These are phyloP conservation scores for Pisolithus tinctorius DNA, from an alignment of 768 basidiomycete species.

Conservation along the genomic window DNA sequence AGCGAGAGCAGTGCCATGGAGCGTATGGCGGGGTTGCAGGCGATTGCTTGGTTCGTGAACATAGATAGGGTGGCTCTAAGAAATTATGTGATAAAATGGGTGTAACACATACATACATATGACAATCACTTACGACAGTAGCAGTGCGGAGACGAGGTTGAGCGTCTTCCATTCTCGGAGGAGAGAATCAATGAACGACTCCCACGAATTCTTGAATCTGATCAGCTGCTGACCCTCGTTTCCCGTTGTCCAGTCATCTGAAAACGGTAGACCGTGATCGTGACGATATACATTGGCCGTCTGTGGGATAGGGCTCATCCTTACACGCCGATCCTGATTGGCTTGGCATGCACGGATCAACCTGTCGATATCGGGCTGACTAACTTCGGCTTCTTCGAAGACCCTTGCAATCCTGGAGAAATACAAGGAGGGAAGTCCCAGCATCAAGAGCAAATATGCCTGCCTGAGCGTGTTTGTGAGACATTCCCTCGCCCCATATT, in stretches of 20 bases:
- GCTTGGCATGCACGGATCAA: conserved; percentile 36
- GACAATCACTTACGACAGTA: conserved; percentile 36
- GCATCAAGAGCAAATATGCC: conserved; percentile 40
- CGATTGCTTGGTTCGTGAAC: conserved; percentile 49
- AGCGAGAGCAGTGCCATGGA: conserved; percentile 59
- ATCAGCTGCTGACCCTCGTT: conserved; percentile 56
- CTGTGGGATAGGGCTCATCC: conserved; percentile 24
- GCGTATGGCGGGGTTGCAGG: conserved; percentile 54
- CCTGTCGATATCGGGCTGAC: conserved; percentile 57
- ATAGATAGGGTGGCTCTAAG: conserved; percentile 61
- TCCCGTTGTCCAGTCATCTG: conserved; percentile 44
- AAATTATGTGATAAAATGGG: too few relatives aligned
- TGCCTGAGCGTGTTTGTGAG: conserved; percentile 34
- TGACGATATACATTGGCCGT: conserved; percentile 15
- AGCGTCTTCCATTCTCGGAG: conserved; percentile 70
- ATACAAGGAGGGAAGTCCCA: conserved; percentile 73
- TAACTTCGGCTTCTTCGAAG: too few relatives aligned
- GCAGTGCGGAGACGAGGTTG: conserved; percentile 65
- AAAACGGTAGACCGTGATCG: conserved; percentile 34
- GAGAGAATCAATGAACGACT: conserved; percentile 64
- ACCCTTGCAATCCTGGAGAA: conserved; percentile 72
- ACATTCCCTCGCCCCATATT: conserved; percentile 18
- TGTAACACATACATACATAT: not conserved
- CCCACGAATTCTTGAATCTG: conserved; percentile 64
- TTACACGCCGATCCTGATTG: conserved; percentile 5